Percentiles rank a stretch among this genome's conserved stretches.
Conservation (phyloP, 2,329 filamentous ascomycete genomes). For the Arthrobotrys conoides region DNA sequence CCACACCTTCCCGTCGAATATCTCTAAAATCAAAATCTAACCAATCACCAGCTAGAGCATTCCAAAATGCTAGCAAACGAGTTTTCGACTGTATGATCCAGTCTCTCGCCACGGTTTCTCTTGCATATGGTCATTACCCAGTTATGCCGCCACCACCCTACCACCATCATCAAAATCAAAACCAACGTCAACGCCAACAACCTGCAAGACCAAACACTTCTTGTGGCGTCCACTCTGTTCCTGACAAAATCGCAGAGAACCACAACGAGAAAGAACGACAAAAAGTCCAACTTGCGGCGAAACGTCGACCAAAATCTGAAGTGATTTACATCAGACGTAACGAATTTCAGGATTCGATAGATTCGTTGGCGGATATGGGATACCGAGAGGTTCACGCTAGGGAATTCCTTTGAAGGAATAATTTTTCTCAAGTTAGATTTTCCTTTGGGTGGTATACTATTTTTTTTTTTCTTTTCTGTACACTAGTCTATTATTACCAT, state of each 20-base stretch:
- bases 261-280: constrained; percentile 44
- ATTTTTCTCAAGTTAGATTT: background rate
- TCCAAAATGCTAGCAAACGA: constrained; percentile 53
- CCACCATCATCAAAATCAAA: constrained; percentile 14
- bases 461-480: constrained; percentile 27
- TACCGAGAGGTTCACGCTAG: constrained; percentile 38
- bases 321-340: constrained; percentile 21
- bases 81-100: constrained; percentile 51
- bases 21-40: constrained; percentile 35
- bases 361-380: constrained; percentile 43
- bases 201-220: constrained; percentile 19
- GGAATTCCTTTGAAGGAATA: constrained; percentile 46
- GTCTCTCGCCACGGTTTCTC: constrained; percentile 53
- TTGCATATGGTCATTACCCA: constrained; percentile 57
- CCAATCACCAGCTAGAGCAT: constrained; percentile 28
- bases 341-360: constrained; percentile 42
- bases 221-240: constrained; percentile 34
- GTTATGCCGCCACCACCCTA: constrained; percentile 23
- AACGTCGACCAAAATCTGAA: constrained; percentile 44
- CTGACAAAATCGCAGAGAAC: constrained; percentile 40
- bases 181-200: background rate
- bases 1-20: constrained; percentile 11
- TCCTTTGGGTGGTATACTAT: constrained; percentile 11
- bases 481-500: constrained; percentile 34
- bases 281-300: constrained; percentile 31